A percentile compares a stretch with the other conserved stretches of the same genome.
Evolutionary conservation across 2,329 filamentous ascomycete species (phyloP).

Genomic region (Talaromyces sp.): DNA sequence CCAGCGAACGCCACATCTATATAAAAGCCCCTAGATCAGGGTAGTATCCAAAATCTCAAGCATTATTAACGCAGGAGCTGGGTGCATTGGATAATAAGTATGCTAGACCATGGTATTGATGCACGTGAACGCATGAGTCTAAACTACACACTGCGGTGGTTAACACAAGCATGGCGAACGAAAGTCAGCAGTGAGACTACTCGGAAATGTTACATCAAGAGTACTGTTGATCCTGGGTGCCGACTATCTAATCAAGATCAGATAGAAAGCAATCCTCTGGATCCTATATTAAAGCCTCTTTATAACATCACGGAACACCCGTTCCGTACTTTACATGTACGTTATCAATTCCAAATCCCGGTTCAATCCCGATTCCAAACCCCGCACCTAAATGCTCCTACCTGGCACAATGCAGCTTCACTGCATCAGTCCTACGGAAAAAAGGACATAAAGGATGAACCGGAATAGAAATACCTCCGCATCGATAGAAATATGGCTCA

Average conservation of each 20-base stretch:
- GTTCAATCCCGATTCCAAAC: no score
- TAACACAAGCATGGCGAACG: background rate
- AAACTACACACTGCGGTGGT: constrained; percentile 1
- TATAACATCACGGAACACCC: background rate
- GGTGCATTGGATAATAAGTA: constrained; percentile 8
- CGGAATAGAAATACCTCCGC: no score
- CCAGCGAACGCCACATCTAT: constrained; percentile 9
- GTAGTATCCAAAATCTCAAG: constrained; percentile 11
- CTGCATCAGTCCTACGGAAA: background rate
- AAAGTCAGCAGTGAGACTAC: constrained; percentile 1
- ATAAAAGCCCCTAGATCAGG: constrained; percentile 18
- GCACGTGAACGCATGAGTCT: constrained; percentile 3
- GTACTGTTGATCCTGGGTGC: background rate
- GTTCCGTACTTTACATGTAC: no score
- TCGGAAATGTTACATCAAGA: background rate
- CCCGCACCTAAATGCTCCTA: no score
- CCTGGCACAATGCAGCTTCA: no score
- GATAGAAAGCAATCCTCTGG: no score
- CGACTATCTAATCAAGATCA: background rate
- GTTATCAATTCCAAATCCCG: no score
- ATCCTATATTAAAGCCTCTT: background rate
- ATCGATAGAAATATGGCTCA: no score
- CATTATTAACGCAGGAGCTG: constrained; percentile 11
- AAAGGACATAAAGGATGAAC: no score
- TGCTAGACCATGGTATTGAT: background rate